phyloP scores from a whole-genome alignment of 371 early-diverging fungal genomes.

The Choanephora cucurbitarum region DNA sequence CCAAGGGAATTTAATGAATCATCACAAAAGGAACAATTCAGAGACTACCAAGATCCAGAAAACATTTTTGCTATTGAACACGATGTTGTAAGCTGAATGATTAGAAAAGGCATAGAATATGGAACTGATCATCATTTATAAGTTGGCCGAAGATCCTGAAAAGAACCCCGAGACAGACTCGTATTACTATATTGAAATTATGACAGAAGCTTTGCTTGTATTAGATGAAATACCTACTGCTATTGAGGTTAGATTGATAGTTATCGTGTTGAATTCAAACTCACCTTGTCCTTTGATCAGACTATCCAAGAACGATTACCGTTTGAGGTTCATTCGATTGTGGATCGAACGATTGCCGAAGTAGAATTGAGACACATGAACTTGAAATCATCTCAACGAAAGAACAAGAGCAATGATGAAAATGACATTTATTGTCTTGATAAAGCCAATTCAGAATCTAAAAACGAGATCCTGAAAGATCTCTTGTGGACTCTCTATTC shows the following conservation, averaged over 20 bases:
- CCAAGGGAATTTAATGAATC: conserved; percentile 34
- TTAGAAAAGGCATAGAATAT: background rate
- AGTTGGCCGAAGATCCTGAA: conserved; percentile 74
- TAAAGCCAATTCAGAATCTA: conserved; percentile 48
- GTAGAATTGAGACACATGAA: conserved; percentile 64
- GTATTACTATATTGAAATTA: conserved; percentile 82
- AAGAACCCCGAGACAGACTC: conserved; percentile 90
- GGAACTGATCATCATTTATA: background rate
- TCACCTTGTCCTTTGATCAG: conserved; percentile 27
- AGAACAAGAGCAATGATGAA: conserved; percentile 31
- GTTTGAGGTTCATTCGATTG: conserved; percentile 82
- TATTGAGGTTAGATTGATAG: conserved; percentile 54
- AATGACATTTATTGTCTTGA: conserved; percentile 51
- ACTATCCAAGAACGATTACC: conserved; percentile 72
- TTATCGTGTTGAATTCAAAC: background rate
- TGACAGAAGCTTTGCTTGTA: conserved; percentile 79
- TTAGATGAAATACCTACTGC: conserved; percentile 81
- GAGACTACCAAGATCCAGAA: conserved; percentile 11
- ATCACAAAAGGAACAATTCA: background rate
- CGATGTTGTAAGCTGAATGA: conserved; percentile 37
- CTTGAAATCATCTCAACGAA: background rate
- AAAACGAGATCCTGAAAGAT: conserved; percentile 79
- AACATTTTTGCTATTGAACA: conserved; percentile 46
- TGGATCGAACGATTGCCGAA: conserved; percentile 86
- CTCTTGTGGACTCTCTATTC: conserved; percentile 81